Base-by-base conservation (phyloP, 2,329 filamentous ascomycete species). In the Chaetothyriales sp. region DNA sequence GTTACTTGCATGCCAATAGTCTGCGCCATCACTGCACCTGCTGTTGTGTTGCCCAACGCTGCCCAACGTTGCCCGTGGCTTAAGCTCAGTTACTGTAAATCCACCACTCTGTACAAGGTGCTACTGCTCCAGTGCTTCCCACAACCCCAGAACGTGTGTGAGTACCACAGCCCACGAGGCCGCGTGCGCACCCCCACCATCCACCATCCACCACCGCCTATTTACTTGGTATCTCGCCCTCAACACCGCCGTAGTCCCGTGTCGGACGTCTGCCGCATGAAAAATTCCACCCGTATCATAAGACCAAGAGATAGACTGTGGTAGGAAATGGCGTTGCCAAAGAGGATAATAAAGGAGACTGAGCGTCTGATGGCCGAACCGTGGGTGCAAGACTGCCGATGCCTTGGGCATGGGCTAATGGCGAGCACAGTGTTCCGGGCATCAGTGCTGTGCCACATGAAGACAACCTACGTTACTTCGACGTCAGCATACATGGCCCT, bases 281-380 rank as follows among this genome's bases (percentile, higher is more conserved):
- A 33, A 18, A 5, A 22, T 25, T 28, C 18, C 22, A 25, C 33
- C 7, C 22, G 19, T 28, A 19, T 5, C 22, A 25, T 28, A 19
- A 50, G 44, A 6, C 44, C 45, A 43, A 40, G 33, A 15, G 13
- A 40, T 18, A 37, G 10, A 18, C 18, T 10, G 37, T 15, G 33
- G 25, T 15, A 10, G 33, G 46, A 48, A 9, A 61, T 61, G 86
- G 82, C 88, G 58, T 76, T 98, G 60, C 90, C 92, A 29, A 98
- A 98, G 77, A 80, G 92, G 66, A 98, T 98, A 65, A 80, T 97
- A 66, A 98, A 98, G 73, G 94, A 98, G 79, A 98, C 92, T 18
- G 90, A 98, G 73, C 83, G 92, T 65, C 79, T 98, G 61, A 89
- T 94, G 81, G 86, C 87, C 58, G 92, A 98, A 72, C 92, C 92